These are phyloP conservation scores for California macrophylla DNA, from an alignment of 441 rosid genomes.

Conservation along the genomic window DNA sequence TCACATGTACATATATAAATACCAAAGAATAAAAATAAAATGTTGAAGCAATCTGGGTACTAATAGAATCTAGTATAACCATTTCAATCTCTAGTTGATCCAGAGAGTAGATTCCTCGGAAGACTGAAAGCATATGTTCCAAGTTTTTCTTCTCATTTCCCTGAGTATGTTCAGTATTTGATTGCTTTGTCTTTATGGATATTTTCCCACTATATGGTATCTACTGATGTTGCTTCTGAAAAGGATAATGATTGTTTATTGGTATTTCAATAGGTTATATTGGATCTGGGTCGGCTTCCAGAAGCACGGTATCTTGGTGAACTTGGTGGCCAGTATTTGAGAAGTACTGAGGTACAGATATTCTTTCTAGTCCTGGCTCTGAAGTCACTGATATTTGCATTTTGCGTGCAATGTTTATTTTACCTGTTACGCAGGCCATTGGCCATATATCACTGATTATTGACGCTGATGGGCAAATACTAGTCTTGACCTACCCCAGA, in stretches of 20 bases:
- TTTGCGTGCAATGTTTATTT: neutral
- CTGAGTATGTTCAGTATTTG: neutral
- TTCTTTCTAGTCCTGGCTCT: neutral
- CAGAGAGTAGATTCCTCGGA: neutral
- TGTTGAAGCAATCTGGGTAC: neutral
- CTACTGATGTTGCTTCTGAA: neutral
- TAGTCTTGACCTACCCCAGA: neutral
- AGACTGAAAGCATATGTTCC: neutral
- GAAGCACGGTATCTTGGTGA: constrained; percentile 58
- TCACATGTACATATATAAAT: neutral
- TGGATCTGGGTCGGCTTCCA: constrained; percentile 54
- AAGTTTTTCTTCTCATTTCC: neutral
- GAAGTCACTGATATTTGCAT: neutral
- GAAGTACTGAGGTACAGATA: constrained; percentile 43
- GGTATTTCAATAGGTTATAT: constrained; percentile 29
- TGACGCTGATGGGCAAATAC: neutral
- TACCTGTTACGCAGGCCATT: neutral
- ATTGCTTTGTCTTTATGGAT: neutral
- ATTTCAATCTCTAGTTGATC: neutral
- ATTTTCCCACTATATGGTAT: neutral
- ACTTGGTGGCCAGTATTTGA: constrained; percentile 42
- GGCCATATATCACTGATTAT: neutral
- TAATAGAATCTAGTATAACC: neutral
- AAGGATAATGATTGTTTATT: neutral
- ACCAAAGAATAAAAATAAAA: neutral